These are phyloP conservation scores for Mimosa bimucronata DNA, from an alignment of 306 rosid species.

Conservation along the genomic window DNA sequence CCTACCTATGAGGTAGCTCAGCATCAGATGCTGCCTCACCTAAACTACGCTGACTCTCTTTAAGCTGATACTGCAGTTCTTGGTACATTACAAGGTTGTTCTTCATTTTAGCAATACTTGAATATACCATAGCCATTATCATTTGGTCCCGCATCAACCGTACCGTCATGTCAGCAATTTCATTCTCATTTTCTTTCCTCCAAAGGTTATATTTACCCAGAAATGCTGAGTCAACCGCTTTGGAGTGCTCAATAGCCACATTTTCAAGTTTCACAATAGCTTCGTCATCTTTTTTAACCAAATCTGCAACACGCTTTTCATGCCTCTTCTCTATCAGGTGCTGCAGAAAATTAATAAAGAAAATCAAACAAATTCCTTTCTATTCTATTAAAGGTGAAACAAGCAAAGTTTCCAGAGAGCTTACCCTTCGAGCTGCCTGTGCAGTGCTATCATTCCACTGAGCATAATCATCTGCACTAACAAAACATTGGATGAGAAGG, in stretches of 20 bases:
- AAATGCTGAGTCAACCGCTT: constrained; percentile 74
- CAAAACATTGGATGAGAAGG: constrained; percentile 20
- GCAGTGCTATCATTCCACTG: constrained; percentile 48
- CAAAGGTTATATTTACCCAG: constrained; percentile 90
- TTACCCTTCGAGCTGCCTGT: constrained; percentile 74
- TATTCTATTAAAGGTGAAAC: constrained; percentile 3
- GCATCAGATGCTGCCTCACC: constrained; percentile 78
- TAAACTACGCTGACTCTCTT: constrained; percentile 70
- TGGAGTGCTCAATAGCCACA: constrained; percentile 86
- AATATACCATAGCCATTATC: constrained; percentile 89
- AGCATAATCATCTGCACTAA: constrained; percentile 51
- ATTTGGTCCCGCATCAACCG: constrained; percentile 92
- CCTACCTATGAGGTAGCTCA: constrained; percentile 73
- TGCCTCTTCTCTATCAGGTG: constrained; percentile 70
- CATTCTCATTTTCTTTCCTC: constrained; percentile 89
- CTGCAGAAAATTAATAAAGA: constrained; percentile 55
- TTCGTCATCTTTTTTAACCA: constrained; percentile 66
- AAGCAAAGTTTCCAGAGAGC: constrained; percentile 35
- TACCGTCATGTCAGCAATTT: constrained; percentile 71
- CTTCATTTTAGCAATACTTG: constrained; percentile 79
- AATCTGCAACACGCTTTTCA: constrained; percentile 73
- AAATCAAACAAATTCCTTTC: constrained; percentile 26
- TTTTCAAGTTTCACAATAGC: constrained; percentile 75
- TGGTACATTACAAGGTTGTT: constrained; percentile 55
- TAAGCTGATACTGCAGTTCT: constrained; percentile 61